Base-by-base conservation (phyloP, 1,284 basidiomycete species). In the Heterobasidion annosum region DNA sequence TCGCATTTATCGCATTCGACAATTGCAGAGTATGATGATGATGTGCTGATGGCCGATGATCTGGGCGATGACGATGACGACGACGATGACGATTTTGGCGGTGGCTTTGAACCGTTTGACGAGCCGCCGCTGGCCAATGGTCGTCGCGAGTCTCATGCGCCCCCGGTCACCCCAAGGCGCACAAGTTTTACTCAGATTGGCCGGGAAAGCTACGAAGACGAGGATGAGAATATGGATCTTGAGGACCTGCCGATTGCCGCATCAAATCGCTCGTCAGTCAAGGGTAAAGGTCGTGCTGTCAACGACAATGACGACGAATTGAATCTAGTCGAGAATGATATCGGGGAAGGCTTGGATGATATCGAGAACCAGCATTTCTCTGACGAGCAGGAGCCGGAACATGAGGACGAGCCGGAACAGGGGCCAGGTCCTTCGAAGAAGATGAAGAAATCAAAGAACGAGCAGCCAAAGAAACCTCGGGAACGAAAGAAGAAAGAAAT, bases 251-350 rank as follows among this genome's bases (percentile, higher is more conserved):
- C 10, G 64, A 67, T 35, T 70, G 42, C 33, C 51, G 48, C 53
- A 45, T 51, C 58, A n/a, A 61, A 53, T 8, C 57, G 59, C 0
- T 65, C 64, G 32, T 69, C 56, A 34, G 61, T 58, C 34, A 67
- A 64, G 35, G 67, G 67, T 57, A 75, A 70, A 60, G 71, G 66
- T n/a, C 73, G 70, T 56, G 67, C 61, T 46, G 54, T 61, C 68
- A 49, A 49, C 32, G 57, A 48, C 58, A 60, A 65, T 37, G 55
- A 58, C 44, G 63, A 68, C 25, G 67, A 67, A 49, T 71, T 77
- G 16, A 72, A 69, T 9, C 72, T 69, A 1, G 60, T 78, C 34
- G 83, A 86, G 54, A 76, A 81, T 16, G 81, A 82, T 35, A 79
- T 82, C 53, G 73, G 70, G 1, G 72, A 72, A 19, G 78, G 75